Evolutionary conservation across 495 filamentous ascomycete species (phyloP), one percentile per base, ranked within the genome.

Genomic region (Recurvomyces mirabilis): DNA sequence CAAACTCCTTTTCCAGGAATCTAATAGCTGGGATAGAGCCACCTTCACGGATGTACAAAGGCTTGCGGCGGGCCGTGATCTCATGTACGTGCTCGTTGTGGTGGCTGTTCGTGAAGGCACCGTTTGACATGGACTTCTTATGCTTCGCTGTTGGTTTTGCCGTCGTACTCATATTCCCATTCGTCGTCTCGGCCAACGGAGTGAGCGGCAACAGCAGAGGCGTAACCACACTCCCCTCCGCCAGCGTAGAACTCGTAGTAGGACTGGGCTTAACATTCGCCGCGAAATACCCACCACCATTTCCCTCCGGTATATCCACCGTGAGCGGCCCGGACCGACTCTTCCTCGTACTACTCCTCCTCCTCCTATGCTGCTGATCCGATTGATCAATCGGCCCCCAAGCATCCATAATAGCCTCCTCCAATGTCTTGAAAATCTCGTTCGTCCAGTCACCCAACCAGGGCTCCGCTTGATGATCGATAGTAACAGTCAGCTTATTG

Each of bases 391-490:
- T 62, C 1, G 71, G 65, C 10, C 72, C 69, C 91, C 91, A 98
- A 0, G 81, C 89, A 18, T 78, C 70, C 61, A 85, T 78, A 36
- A 96, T 78, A 0, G 89, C 93, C 45, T 81, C 72, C 52, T 94
- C 86, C 1, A 96, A 73, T 0, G 86, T 93, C 28, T 78, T 75
- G 56, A 94, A 98, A 52, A 94, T 86, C 53, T 88, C 75, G 49
- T 93, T 96, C 23, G 81, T 76, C 12, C 83, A 87, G 45, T 94
- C 87, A 1, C 91, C 91, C 0, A 98, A 75, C 91, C 91, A 98
- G 13, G 91, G 84, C 56, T 98, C 91, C 1, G 91, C 89, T 60
- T 85, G 81, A 49, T 93, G 87, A 34, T 91, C 86, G 49, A 96
- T 87, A 21, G 76, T 74, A 19, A 98, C 76, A 1, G 75, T 81